phyloP scores from a whole-genome alignment of 1,284 basidiomycete species.

The Baeospora myosura region DNA sequence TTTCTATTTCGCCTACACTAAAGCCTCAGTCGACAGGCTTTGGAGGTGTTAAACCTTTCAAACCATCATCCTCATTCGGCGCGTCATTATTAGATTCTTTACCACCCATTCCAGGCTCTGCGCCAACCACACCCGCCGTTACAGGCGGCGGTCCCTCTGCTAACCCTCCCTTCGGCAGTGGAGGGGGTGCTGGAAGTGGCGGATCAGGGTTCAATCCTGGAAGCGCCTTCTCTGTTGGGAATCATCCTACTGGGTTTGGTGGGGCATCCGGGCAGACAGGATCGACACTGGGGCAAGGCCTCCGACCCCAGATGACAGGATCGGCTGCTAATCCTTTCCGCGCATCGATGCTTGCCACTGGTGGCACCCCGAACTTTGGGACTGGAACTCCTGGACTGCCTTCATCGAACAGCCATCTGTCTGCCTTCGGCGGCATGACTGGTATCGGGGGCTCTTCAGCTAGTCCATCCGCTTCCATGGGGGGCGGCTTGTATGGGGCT shows the following conservation, averaged over 20 bases:
- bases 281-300: slow-evolving; percentile 46
- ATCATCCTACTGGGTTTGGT: slow-evolving; percentile 11
- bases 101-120: slow-evolving; percentile 62
- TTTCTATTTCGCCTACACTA: slow-evolving; percentile 33
- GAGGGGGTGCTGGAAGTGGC: too few relatives aligned
- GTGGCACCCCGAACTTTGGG: background rate
- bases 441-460: too few relatives aligned
- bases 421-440: too few relatives aligned
- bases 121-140: slow-evolving; percentile 39
- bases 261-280: slow-evolving; percentile 25
- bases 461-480: background rate
- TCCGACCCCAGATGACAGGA: slow-evolving; percentile 64
- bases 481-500: background rate
- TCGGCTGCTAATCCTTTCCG: slow-evolving; percentile 72
- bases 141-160: slow-evolving; percentile 18
- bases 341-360: slow-evolving; percentile 39
- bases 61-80: slow-evolving; percentile 86
- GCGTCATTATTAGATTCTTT: slow-evolving; percentile 72
- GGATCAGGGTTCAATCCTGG: too few relatives aligned
- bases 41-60: slow-evolving; percentile 81
- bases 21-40: slow-evolving; percentile 80
- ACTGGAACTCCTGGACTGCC: background rate
- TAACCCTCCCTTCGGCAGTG: too few relatives aligned
- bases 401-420: too few relatives aligned
- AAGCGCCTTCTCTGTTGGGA: background rate